A percentile compares a stretch with the other conserved stretches of the same genome.
phyloP scores from a whole-genome alignment of 2,329 filamentous ascomycete species.

The Penicillium sp. region DNA sequence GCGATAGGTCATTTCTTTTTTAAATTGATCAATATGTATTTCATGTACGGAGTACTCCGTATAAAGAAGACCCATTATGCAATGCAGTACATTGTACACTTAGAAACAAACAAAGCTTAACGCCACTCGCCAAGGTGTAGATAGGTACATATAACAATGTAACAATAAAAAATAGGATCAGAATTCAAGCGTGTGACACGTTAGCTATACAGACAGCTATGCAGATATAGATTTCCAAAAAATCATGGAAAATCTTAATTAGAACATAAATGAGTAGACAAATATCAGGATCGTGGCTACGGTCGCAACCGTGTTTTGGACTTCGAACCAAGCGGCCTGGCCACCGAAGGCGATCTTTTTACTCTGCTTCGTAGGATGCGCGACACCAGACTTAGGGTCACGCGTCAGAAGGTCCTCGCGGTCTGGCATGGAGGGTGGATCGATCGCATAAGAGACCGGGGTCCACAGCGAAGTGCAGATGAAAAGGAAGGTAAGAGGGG shows the following conservation, averaged over 20 bases:
- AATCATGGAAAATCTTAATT: background rate
- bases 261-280: constrained; percentile 40
- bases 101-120: background rate
- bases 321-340: constrained; percentile 56
- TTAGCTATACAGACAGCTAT: constrained; percentile 2
- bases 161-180: background rate
- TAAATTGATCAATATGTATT: background rate
- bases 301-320: constrained; percentile 54
- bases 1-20: background rate
- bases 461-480: constrained; percentile 57
- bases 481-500: constrained; percentile 57
- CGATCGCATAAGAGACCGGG: constrained; percentile 60
- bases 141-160: background rate
- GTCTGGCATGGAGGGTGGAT: constrained; percentile 57
- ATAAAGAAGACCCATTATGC: background rate
- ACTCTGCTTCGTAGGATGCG: constrained; percentile 45
- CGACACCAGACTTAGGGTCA: constrained; percentile 52
- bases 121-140: background rate
- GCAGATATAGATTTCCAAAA: background rate
- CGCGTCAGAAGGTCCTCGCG: constrained; percentile 56
- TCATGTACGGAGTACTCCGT: background rate
- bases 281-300: constrained; percentile 52
- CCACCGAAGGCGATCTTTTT: constrained; percentile 57
- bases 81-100: background rate
- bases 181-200: constrained; percentile 5